phyloP scores from a whole-genome alignment of 169 alveolate genomes.

The Plasmodium blacklocki region DNA sequence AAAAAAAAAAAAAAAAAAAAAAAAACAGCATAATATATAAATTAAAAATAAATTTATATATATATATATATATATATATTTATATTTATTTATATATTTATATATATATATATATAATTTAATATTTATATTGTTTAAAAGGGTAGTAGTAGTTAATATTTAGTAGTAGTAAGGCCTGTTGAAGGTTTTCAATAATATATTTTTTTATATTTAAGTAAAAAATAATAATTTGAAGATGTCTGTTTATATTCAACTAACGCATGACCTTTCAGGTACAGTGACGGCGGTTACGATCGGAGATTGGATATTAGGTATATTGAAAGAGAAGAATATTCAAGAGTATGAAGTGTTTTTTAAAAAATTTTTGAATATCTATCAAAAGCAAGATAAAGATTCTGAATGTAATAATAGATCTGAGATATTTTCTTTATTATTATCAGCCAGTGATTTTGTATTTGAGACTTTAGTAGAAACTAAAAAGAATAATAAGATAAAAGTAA shows the following conservation, averaged over 20 bases:
- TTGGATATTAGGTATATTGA: constrained; percentile 82
- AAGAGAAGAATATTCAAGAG: constrained; percentile 78
- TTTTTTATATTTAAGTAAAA: too few species aligned
- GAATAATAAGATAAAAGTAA: constrained; percentile 77
- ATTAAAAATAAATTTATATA: too few species aligned
- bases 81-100: too few species aligned
- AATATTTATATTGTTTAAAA: too few species aligned
- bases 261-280: constrained; percentile 85
- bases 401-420: constrained; percentile 82
- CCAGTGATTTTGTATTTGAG: constrained; percentile 81
- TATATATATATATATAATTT: too few species aligned
- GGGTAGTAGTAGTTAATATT: too few species aligned
- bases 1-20: too few species aligned
- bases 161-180: too few species aligned
- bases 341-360: constrained; percentile 81
- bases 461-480: constrained; percentile 82
- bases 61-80: too few species aligned
- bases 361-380: constrained; percentile 81
- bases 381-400: constrained; percentile 83
- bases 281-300: constrained; percentile 87
- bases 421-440: constrained; percentile 81
- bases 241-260: constrained; percentile 83
- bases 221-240: constrained; percentile 79
- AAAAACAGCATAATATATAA: too few species aligned
- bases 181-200: too few species aligned